Evolutionary conservation across 176 grass and related monocot species (phyloP).

Genomic region (Bolboschoenus planiculmis): DNA sequence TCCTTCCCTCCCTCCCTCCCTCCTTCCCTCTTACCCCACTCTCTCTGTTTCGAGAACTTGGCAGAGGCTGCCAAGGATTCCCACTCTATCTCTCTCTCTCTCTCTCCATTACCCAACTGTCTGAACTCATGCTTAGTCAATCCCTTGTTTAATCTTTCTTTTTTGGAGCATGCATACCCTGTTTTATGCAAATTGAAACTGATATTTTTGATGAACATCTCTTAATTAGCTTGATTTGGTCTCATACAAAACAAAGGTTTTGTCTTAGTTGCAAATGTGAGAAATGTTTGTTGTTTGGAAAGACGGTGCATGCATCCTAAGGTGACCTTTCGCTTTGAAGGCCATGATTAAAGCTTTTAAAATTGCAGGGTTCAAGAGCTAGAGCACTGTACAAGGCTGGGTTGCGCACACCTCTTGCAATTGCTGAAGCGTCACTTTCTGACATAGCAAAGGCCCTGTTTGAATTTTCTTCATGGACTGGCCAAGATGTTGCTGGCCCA

Average conservation of each 20-base stretch:
- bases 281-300: background rate
- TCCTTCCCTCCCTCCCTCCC: background rate
- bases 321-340: background rate
- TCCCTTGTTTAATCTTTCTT: background rate
- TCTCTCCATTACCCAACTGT: background rate
- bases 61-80: no score
- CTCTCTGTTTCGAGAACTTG: no score
- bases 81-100: no score
- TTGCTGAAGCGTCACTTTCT: constrained; percentile 86
- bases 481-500: constrained; percentile 50
- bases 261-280: background rate
- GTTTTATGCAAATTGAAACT: constrained; percentile 7
- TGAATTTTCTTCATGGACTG: constrained; percentile 62
- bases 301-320: background rate
- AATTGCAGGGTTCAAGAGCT: constrained; percentile 70
- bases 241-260: background rate
- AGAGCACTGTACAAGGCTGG: constrained; percentile 87
- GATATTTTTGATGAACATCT: constrained; percentile 14
- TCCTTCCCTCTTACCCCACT: background rate
- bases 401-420: constrained; percentile 60
- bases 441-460: constrained; percentile 85
- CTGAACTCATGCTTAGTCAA: background rate
- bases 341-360: background rate
- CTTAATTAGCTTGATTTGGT: background rate
- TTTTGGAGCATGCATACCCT: constrained; percentile 16